Evolutionary conservation across 306 rosid species (phyloP).

Genomic region (Ormosia semicastrata): DNA sequence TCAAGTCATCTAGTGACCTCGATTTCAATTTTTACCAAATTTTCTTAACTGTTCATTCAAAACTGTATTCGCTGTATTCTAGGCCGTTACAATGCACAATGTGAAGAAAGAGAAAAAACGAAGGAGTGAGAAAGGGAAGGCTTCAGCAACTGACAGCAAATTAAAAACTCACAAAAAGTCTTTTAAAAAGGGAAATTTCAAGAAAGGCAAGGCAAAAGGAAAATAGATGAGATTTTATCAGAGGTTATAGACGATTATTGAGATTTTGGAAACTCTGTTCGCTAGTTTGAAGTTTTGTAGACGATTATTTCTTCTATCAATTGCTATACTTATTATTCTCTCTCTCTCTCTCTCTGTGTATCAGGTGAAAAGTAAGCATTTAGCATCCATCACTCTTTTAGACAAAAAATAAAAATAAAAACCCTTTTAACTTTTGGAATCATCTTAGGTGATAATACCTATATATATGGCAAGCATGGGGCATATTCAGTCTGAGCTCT

Average conservation of each 20-base stretch:
- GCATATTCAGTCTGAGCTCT: not conserved
- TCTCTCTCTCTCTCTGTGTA: not conserved
- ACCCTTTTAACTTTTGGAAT: too few relatives aligned
- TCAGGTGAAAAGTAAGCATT: not conserved
- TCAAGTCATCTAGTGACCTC: not conserved
- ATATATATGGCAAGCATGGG: not conserved
- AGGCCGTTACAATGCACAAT: slow-evolving; percentile 76
- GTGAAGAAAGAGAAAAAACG: slow-evolving; percentile 77
- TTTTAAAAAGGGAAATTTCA: slow-evolving; percentile 53
- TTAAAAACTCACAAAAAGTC: slow-evolving; percentile 65
- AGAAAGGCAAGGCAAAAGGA: slow-evolving; percentile 61
- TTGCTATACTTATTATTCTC: not conserved
- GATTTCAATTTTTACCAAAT: not conserved
- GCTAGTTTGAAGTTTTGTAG: slow-evolving; percentile 33
- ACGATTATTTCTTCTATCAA: not conserved
- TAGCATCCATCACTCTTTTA: too few relatives aligned
- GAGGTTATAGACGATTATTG: slow-evolving; percentile 24
- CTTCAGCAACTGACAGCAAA: slow-evolving; percentile 50
- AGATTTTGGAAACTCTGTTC: slow-evolving; percentile 11
- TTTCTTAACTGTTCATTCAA: not conserved
- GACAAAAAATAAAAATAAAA: too few relatives aligned
- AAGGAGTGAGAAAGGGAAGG: slow-evolving; percentile 40
- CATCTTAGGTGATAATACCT: too few relatives aligned
- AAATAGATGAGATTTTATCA: slow-evolving; percentile 22
- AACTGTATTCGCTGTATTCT: slow-evolving; percentile 17